Evolutionary conservation across 2,329 filamentous ascomycete species (phyloP).

Genomic region (Fusarium albosuccineum): DNA sequence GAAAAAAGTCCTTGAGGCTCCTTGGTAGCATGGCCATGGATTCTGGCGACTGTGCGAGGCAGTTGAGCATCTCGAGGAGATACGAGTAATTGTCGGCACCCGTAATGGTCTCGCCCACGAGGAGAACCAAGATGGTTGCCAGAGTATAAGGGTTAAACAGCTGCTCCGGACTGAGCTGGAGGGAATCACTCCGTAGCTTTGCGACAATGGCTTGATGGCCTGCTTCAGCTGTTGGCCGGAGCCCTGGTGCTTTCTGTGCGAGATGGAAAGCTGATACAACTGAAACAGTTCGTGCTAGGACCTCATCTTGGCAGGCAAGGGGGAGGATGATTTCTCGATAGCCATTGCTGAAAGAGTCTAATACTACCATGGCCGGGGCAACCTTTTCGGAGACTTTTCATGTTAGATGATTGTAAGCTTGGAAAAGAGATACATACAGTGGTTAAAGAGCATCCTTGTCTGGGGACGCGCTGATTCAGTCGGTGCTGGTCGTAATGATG

Average conservation of each 20-base stretch:
- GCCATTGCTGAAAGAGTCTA: slow-evolving; percentile 53
- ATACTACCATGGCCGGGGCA: slow-evolving; percentile 56
- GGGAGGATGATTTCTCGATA: slow-evolving; percentile 56
- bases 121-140: slow-evolving; percentile 54
- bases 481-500: slow-evolving; percentile 41
- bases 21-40: slow-evolving; percentile 35
- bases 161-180: slow-evolving; percentile 43
- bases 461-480: slow-evolving; percentile 44
- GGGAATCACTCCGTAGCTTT: slow-evolving; percentile 50
- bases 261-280: slow-evolving; percentile 57
- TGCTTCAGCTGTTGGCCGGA: slow-evolving; percentile 50
- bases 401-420: not conserved
- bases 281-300: slow-evolving; percentile 53
- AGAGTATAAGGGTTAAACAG: slow-evolving; percentile 54
- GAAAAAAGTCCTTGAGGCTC: slow-evolving; percentile 43
- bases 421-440: slow-evolving; percentile 45
- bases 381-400: slow-evolving; percentile 51
- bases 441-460: slow-evolving; percentile 52
- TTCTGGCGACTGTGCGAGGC: slow-evolving; percentile 42
- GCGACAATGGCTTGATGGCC: slow-evolving; percentile 53
- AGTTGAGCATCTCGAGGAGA: slow-evolving; percentile 53
- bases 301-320: slow-evolving; percentile 53
- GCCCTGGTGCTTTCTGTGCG: slow-evolving; percentile 47
- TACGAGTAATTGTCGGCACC: slow-evolving; percentile 54
- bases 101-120: slow-evolving; percentile 58